phyloP scores from a whole-genome alignment of 1,139 yeast genomes.

The Pichia cactophila region DNA sequence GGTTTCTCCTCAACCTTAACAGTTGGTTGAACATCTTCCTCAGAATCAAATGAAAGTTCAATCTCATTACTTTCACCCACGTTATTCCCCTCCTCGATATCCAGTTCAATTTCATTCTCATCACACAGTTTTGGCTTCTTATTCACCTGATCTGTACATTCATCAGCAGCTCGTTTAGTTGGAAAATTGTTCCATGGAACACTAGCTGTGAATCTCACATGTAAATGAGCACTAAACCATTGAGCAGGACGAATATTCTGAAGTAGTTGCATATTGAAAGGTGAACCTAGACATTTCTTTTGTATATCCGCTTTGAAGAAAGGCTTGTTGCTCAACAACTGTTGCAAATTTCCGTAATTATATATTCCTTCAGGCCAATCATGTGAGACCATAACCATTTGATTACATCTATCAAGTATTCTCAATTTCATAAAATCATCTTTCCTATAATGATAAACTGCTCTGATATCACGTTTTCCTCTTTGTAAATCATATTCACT shows the following conservation, averaged over 20 bases:
- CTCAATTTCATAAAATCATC: constrained; percentile 52
- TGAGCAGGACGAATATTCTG: constrained; percentile 48
- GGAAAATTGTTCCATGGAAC: constrained; percentile 28
- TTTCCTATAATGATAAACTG: constrained; percentile 70
- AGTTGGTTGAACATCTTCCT: neutral
- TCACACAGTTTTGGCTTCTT: neutral
- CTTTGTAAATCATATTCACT: constrained; percentile 43
- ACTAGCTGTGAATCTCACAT: constrained; percentile 60
- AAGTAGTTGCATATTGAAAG: constrained; percentile 55
- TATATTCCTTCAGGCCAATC: constrained; percentile 93
- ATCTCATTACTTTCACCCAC: neutral
- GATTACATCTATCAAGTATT: constrained; percentile 27
- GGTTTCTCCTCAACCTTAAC: constrained; percentile 8
- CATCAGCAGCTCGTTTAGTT: constrained; percentile 16
- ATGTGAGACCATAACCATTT: constrained; percentile 55
- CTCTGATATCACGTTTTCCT: constrained; percentile 35
- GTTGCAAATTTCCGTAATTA: constrained; percentile 47
- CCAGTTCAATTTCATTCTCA: neutral
- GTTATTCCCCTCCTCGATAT: neutral
- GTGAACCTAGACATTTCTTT: constrained; percentile 62
- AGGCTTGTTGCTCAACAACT: constrained; percentile 52
- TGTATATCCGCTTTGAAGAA: constrained; percentile 60
- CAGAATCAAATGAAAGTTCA: neutral
- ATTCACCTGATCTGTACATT: neutral
- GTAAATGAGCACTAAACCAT: constrained; percentile 92